A percentile compares a stretch with the other conserved stretches of the same genome.
Conservation (phyloP, 148 eudicot species). For the Talinum fruticosum region DNA sequence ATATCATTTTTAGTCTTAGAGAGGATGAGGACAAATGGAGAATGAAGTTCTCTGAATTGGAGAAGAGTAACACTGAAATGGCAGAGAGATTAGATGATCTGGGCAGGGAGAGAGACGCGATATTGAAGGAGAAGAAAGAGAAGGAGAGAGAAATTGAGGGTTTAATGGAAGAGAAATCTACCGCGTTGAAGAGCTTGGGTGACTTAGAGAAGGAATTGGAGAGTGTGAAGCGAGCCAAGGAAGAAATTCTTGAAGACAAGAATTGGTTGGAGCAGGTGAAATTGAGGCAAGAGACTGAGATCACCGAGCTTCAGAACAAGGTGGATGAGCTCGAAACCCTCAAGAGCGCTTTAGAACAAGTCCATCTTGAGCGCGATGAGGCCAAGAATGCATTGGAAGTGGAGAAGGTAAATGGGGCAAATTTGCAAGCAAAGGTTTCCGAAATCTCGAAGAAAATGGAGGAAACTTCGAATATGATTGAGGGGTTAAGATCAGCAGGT, state of each 20-base stretch:
- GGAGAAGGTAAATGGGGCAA: conserved; percentile 42
- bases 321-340: conserved; percentile 23
- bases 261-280: conserved; percentile 38
- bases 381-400: conserved; percentile 33
- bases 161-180: conserved; percentile 35
- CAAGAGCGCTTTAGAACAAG: conserved; percentile 32
- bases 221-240: conserved; percentile 17
- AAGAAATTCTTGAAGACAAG: conserved; percentile 36
- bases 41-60: conserved; percentile 34
- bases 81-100: conserved; percentile 29
- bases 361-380: conserved; percentile 44
- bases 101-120: conserved; percentile 23
- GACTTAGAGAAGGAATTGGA: conserved; percentile 33
- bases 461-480: conserved; percentile 32
- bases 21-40: conserved; percentile 37
- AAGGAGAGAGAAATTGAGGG: conserved; percentile 30
- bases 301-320: conserved; percentile 36
- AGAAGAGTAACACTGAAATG: conserved; percentile 36
- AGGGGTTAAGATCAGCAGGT: conserved; percentile 35
- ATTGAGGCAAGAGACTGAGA: conserved; percentile 33
- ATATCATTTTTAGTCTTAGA: conserved; percentile 26
- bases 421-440: conserved; percentile 34
- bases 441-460: conserved; percentile 42
- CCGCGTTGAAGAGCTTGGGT: conserved; percentile 28
- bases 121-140: conserved; percentile 41